These are phyloP conservation scores for button mushroom (Agaricus bisporus) DNA, from an alignment of 768 basidiomycete species.

Conservation along the genomic window DNA sequence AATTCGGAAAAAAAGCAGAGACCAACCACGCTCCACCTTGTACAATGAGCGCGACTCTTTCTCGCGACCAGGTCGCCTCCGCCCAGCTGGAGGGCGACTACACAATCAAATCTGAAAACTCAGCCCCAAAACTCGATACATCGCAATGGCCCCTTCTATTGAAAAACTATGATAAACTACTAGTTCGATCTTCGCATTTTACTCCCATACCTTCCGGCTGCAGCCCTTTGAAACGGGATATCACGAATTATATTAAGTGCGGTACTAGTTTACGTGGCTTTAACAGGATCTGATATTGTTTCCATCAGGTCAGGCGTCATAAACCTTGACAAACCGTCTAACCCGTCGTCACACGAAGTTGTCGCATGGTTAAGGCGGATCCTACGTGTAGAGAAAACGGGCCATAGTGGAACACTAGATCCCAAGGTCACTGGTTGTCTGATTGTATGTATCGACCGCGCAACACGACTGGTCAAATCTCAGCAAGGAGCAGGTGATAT, in stretches of 20 bases:
- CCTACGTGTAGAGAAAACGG: constrained; percentile 94
- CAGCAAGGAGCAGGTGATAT: constrained; percentile 92
- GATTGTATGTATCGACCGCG: constrained; percentile 98
- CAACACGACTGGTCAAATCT: constrained; percentile 94
- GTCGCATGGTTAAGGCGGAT: constrained; percentile 99
- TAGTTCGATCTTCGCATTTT: constrained; percentile 93
- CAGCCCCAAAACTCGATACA: constrained; percentile 78
- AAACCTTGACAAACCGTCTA: constrained; percentile 97
- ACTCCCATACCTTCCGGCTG: constrained; percentile 95
- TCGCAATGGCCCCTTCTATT: constrained; percentile 96
- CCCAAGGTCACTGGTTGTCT: constrained; percentile 99
- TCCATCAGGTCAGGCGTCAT: constrained; percentile 85
- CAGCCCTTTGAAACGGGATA: constrained; percentile 92
- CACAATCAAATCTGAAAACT: constrained; percentile 73
- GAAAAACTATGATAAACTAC: constrained; percentile 98
- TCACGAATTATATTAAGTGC: constrained; percentile 86
- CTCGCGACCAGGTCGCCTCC: constrained; percentile 63
- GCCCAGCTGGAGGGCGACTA: constrained; percentile 74
- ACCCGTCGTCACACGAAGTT: constrained; percentile 98
- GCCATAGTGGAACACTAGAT: constrained; percentile 97
- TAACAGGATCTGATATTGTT: constrained; percentile 8
- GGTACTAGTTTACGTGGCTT: constrained; percentile 11
- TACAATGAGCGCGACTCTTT: constrained; percentile 44
- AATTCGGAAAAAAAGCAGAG: constrained; percentile 12
- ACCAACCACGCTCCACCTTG: constrained; percentile 4